phyloP scores from a whole-genome alignment of 768 basidiomycete genomes.

The Boletus insuetus region DNA sequence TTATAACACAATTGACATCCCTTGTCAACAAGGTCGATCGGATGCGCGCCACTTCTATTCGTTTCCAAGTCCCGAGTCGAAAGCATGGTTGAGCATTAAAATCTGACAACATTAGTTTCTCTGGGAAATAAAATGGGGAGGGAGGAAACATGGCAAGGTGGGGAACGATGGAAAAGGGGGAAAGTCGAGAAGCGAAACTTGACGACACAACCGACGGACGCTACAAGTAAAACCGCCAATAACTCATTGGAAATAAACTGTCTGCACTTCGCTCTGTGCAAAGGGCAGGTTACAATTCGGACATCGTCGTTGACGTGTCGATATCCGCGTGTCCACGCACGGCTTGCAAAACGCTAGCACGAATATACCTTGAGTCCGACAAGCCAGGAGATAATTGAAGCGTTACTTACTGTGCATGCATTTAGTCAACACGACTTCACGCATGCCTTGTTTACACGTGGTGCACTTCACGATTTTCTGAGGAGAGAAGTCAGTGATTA shows the following conservation, averaged over 20 bases:
- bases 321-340: constrained; percentile 84
- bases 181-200: too few relatives aligned
- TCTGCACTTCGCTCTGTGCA: constrained; percentile 78
- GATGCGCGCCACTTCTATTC: too few relatives aligned
- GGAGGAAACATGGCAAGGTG: too few relatives aligned
- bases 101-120: not conserved
- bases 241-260: constrained; percentile 54
- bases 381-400: not conserved
- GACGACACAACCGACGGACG: not conserved
- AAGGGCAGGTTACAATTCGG: constrained; percentile 84
- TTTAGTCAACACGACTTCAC: constrained; percentile 78
- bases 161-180: not conserved
- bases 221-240: not conserved
- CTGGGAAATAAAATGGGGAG: not conserved
- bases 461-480: constrained; percentile 86
- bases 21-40: too few relatives aligned
- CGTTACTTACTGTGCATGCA: constrained; percentile 83
- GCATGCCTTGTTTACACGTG: constrained; percentile 76
- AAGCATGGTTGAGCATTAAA: not conserved
- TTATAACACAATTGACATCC: too few relatives aligned
- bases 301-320: constrained; percentile 91
- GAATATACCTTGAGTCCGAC: not conserved
- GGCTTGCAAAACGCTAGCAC: constrained; percentile 75
- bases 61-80: too few relatives aligned
- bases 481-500: not conserved